Base-by-base conservation (phyloP, 768 basidiomycete species). In the Lentinula guzmanii region DNA sequence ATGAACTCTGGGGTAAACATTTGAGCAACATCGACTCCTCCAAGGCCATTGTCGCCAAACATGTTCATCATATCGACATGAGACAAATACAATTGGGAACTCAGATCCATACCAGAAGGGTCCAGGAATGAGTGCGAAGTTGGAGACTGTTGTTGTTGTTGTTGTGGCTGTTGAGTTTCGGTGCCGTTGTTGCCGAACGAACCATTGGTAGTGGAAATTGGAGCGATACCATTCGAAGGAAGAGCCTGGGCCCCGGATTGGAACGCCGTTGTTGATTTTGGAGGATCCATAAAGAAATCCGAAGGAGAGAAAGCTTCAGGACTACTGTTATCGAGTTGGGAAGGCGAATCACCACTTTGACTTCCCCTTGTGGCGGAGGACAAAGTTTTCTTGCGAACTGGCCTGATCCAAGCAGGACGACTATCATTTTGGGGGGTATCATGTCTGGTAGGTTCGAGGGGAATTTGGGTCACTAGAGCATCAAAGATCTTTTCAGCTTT, bases 331-430 rank as follows among this genome's bases (percentile, higher is more conserved):
- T 85, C 75, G 64, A 82, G 72, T 62, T 80, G 75, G 58, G 83
- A 72, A 55, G 82, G 68, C 61, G 80, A 76, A 65, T 78, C 75
- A 45, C 73, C 74, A 62, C 76, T 80, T 57, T 75, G 73, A 43
- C 28, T 82, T 82, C 62, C 77, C 76, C 58, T 41, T 1, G 39
- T 31, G 54, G 79, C 73, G 21, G 70, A 74, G 50, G 77, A 81
- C 3, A 83, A 74, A 5, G 83, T 79, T 77, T 90, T 91, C 71
- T 90, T 93, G 63, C 87, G 89, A 7, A 94, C 86, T 7, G 93
- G 94, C 52, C 93, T 85, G 62, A 95, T 84, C 93, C 94, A 96
- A 7, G 93, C 90, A 10, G 88, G 90, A 15, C 93, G 82, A 2
- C 77, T 75, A 45, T 74, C 78, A 48, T 79, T 79, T 15, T 77